Conservation (phyloP, 106 monocot genomes). For the Narthecium ossifragum region DNA sequence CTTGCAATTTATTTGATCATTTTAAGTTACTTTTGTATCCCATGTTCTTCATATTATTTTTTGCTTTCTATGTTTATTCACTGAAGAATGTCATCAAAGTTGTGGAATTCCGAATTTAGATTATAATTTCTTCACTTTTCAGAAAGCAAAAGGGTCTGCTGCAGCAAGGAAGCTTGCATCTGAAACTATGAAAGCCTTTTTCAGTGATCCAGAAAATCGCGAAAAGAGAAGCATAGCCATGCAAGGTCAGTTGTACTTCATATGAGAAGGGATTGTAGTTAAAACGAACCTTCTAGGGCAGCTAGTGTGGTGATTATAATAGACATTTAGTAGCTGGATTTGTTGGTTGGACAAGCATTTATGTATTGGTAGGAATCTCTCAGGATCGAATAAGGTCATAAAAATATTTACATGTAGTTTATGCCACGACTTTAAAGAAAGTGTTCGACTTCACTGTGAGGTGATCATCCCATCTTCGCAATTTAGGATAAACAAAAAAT, state of each 20-base stretch:
- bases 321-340: not conserved
- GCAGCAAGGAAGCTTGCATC: slow-evolving; percentile 77
- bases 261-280: not conserved
- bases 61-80: too few species aligned
- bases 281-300: too few species aligned
- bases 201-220: slow-evolving; percentile 80
- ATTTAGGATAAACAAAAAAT: not conserved
- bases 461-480: not conserved
- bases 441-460: too few species aligned
- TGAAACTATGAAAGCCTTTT: slow-evolving; percentile 69
- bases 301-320: not conserved
- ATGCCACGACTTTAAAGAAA: too few species aligned
- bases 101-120: not conserved
- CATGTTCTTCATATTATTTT: not conserved
- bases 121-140: not conserved
- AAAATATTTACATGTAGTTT: too few species aligned
- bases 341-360: not conserved
- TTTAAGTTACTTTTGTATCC: not conserved
- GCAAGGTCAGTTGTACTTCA: slow-evolving; percentile 49
- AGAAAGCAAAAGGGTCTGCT: slow-evolving; percentile 81
- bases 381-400: too few species aligned
- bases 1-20: slow-evolving; percentile 3
- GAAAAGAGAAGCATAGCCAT: slow-evolving; percentile 79
- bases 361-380: too few species aligned
- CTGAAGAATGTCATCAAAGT: not conserved